Base-by-base conservation (phyloP, 2,329 filamentous ascomycete species). In the Ambrosiella beaveri region DNA sequence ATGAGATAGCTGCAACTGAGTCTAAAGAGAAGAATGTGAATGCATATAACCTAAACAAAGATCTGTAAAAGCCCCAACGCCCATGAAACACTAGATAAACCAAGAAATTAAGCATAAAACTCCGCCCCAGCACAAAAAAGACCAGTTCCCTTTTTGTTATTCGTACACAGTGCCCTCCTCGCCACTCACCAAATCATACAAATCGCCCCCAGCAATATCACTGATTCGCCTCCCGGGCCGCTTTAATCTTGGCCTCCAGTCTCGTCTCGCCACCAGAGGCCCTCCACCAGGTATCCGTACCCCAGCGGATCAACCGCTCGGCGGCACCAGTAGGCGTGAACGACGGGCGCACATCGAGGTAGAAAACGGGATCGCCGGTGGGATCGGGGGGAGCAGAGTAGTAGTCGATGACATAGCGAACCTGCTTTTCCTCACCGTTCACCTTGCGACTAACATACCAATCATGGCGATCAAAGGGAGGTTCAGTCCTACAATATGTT, bases 401-500 rank as follows among this genome's bases (percentile, higher is more conserved):
- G 71, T 95, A 97, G 70, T 98, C 93, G 68, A 98, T 98, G 58
- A 98, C 82, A 69, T 98, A 98, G 65, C 93, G 81, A 51, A 96
- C 75, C 73, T 96, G 84, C 68, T 84, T 85, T 65, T 74, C 76
- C 60, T 82, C 68, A 36, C 86, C 87, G 57, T 82, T 75, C 54
- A 78, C 71, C 39, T 84, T 78, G 62, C 93, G 79, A 63, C 86
- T 79, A 47, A 98, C 86, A 67, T 85, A 97, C 93, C 93, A 98
- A 69, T 98, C 93, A 68, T 98, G 93, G 62, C 93, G 82, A 70
- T 98, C 93, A 65, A 98, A 98, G 1, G 93, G 93, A 9, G 88
- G 86, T 57, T 88, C 84, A 7, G 84, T 83, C 4, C 85, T 88
- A 39, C 36, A 62, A 37, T 50, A n/a, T 56, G 37, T 65, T 59